Base-by-base conservation (phyloP, 2,329 filamentous ascomycete genomes). In the Aureobasidium sp. region DNA sequence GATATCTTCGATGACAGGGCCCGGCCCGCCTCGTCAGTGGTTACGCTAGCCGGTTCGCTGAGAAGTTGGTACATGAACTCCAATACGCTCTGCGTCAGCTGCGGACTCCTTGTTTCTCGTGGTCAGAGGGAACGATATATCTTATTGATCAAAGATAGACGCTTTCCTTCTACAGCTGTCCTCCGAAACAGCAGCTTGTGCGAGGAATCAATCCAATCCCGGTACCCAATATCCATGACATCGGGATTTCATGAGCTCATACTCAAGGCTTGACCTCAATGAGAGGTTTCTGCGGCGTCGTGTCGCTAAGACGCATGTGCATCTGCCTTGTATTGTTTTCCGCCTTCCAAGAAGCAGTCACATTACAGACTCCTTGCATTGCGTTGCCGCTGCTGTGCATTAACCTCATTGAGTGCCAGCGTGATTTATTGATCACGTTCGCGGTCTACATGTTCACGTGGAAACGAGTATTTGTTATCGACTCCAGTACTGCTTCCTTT, bases 11-110 rank as follows among this genome's bases (percentile, higher is more conserved):
- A 59, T 59, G 55, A 59, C 47, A 59, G 55, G 55, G 55, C 27
- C 55, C 55, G 55, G 55, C 43, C 55, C 55, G 55, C 43, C 55
- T 59, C 48, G 53, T 57, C 20, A 44, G 44, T 34, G 34, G 27
- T 20, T 17, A 39, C 20, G 55, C 55, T 24, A 37, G 9, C 34
- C 17, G 32, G 10, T 7, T 36, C 17, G 32, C 15, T 20, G 41
- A 24, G n/a, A 34, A 43, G 51, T 41, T 4, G 17, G 20, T 26
- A 55, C 51, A 41, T 9, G 24, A 15, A 32, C 13, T 3, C 36
- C n/a, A 37, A 29, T 9, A 13, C 20, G 10, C 3, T 52, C 34
- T 15, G 24, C 32, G 36, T 15, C 27, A 37, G 37, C 26, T 27
- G 17, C 20, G 17, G 32, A 15, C 15, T 12, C 27, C 37, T 43